Base-by-base conservation (phyloP, 306 rosid genomes). In the Gastrolobium villosum region DNA sequence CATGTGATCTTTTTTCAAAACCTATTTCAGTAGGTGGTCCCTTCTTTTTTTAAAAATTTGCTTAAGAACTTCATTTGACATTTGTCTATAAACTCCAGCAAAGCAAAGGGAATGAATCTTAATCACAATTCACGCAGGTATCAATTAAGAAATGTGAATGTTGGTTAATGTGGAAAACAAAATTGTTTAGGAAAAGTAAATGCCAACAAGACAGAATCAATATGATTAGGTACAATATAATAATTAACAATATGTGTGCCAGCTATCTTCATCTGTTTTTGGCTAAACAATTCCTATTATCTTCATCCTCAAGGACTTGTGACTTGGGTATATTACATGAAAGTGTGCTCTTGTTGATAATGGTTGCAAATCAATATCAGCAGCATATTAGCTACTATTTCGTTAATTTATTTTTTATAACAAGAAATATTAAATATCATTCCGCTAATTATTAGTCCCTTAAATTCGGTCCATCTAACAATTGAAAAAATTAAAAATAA, bases 121-220 rank as follows among this genome's bases (percentile, higher is more conserved):
- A 43, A 43, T 2, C 10, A 3, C 9, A 5, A 43, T 2, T 6
- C 7, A 43, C 26, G 15, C 7, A 52, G 28, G 36, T 31, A 55
- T 39, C 26, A 72, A 55, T 40, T 13, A 72, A 72, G 67, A 56
- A 73, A 41, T 31, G 57, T 44, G 57, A 30, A 73, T 41, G 54
- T 40, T 57, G 44, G 34, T 55, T 72, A 30, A 31, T 37, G 78
- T 43, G 69, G 34, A 43, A 8, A 43, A 57, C 54, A 31, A 45
- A 49, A 9, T 74, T 59, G 57, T 57, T 74, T 61, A 44, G 46
- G 44, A 1, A 54, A 56, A 40, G 32, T 41, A 41, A 41, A 40
- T 7, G 68, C 10, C 78, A 56, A 59, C 35, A 30, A 20, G 52
- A 71, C 8, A 0, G 4, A 39, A 53, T 31, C 5, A 20, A 72